A percentile compares a stretch with the other conserved stretches of the same genome.
phyloP scores from a whole-genome alignment of 2,329 filamentous ascomycete genomes.

The Fusarium incarnatum region DNA sequence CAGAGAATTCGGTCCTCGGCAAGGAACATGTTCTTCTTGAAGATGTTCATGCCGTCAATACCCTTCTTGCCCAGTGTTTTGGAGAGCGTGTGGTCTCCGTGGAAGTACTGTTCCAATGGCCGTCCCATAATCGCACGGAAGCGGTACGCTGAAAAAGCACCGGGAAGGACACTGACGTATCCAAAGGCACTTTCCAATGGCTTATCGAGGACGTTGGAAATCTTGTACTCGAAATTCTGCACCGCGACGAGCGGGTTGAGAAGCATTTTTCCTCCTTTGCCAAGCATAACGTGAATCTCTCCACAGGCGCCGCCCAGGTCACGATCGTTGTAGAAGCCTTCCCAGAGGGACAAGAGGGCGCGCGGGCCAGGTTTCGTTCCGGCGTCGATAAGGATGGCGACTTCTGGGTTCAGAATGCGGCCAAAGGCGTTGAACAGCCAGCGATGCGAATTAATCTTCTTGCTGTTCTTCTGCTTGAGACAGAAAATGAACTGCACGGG shows the following conservation, averaged over 20 bases:
- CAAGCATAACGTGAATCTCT: slow-evolving; percentile 45
- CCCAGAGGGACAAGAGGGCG: slow-evolving; percentile 41
- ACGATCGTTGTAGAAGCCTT: slow-evolving; percentile 43
- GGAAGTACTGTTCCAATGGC: slow-evolving; percentile 43
- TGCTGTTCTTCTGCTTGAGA: slow-evolving; percentile 46
- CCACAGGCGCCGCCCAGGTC: slow-evolving; percentile 43
- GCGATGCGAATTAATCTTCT: slow-evolving; percentile 47
- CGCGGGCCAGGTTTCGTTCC: slow-evolving; percentile 43
- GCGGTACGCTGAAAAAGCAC: slow-evolving; percentile 43
- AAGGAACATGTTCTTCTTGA: slow-evolving; percentile 47
- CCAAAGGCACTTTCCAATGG: slow-evolving; percentile 43
- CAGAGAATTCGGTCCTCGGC: slow-evolving; percentile 44
- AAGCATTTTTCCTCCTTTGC: slow-evolving; percentile 39
- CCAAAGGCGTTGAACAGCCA: slow-evolving; percentile 45
- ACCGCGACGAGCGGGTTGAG: slow-evolving; percentile 44
- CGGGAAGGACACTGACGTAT: slow-evolving; percentile 43
- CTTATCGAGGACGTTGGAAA: slow-evolving; percentile 44
- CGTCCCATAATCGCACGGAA: slow-evolving; percentile 45
- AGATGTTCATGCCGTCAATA: slow-evolving; percentile 45
- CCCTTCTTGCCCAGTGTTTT: slow-evolving; percentile 44
- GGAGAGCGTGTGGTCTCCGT: slow-evolving; percentile 43
- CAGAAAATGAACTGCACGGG: slow-evolving; percentile 45
- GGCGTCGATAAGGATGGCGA: slow-evolving; percentile 43
- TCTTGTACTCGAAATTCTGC: slow-evolving; percentile 45
- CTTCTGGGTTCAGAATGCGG: slow-evolving; percentile 43